Base-by-base conservation (phyloP, 805 yeast genomes). In the Candida glaebosa region DNA sequence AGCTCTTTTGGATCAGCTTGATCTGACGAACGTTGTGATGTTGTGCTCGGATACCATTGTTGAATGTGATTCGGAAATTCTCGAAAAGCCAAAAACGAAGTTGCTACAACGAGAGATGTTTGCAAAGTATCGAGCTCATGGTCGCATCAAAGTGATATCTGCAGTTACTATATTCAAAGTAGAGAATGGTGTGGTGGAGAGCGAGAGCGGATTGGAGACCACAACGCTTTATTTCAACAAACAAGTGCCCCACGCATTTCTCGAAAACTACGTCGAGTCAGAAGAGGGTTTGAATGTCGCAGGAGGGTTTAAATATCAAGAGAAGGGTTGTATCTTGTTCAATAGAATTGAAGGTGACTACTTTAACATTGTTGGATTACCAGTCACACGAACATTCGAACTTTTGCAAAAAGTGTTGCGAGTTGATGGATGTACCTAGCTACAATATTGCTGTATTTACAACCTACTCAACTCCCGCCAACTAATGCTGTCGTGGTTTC, bases 231-330 rank as follows among this genome's bases (percentile, higher is more conserved):
- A 78, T 42, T 68, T 81, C 34, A 60, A 52, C 35, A 47, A 63
- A 6, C 43, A 55, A 1, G 61, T 81, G 10, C 70, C 80, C 1
- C 79, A 78, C 48, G 78, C 69, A n/a, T 67, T 82, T 31, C 53
- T 91, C 3, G 54, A 73, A 18, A 65, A 70, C 12, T 91, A 91
- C 58, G 83, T 85, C 8, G 72, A 71, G 2, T 65, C 81, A 2
- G 82, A 75, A 17, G 97, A 91, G 57, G 98, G 93, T 1, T 42
- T 71, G 5, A 74, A 75, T 37, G 97, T 87, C 1, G 96, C 98
- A 2, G 99, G 97, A 4, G 99, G 99, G 1, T 90, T 87, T 65
- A 81, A 81, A 51, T 81, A 84, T 44, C 98, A 91, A 61, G 86
- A 82, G 0, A 57, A 59, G 7, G 93, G 95, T 2, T 80, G 84